Evolutionary conservation across 192 early-diverging fungal species (phyloP), one percentile per base, ranked within the genome.

Genomic region (Chytriomyces sp.): DNA sequence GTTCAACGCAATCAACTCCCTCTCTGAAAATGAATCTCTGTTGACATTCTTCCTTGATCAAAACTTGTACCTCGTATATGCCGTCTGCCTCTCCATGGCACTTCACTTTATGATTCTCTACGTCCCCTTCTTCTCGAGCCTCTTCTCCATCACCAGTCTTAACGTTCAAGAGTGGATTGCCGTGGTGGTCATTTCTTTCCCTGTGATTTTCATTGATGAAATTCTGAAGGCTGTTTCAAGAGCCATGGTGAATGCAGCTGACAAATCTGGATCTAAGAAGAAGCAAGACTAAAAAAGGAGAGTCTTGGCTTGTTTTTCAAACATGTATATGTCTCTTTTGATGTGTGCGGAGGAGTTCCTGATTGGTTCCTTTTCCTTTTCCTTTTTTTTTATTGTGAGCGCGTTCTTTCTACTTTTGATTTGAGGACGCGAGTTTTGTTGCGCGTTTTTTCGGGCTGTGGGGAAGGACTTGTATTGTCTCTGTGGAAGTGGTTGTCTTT

Each of bases 51-150:
- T 94, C n/a, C 69, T 99, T 64, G 95, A 94, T 93, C 86, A 85
- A 48, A 99, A 99, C 83, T 84, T 92, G 57, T 96, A 93, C 86
- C 87, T 99, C 50, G 90, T 95, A 7, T 86, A 89, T 61, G 87
- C 95, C 26, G 91, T 99, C 43, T 78, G 86, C 7, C 86, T 99
- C 63, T 95, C 93, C 69, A 98, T 99, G 94, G 85, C 82, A 8
- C 85, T 99, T 76, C 97, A 99, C 86, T 93, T 98, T 76, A 91
- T 94, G 83, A 98, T 99, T 78, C 91, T 99, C 45, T 98, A 99
- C 78, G 92, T 98, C 50, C 98, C 98, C 60, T 95, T 98, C 90
- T 96, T 99, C 82, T 89, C 93, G 82, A 71, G 61, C 43, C 82
- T 99, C 66, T 99, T 99, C 83, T 89, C 88, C 74, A 97, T 99